Evolutionary conservation across 2,329 filamentous ascomycete genomes (phyloP).

Genomic region (Achaetomium macrosporum): DNA sequence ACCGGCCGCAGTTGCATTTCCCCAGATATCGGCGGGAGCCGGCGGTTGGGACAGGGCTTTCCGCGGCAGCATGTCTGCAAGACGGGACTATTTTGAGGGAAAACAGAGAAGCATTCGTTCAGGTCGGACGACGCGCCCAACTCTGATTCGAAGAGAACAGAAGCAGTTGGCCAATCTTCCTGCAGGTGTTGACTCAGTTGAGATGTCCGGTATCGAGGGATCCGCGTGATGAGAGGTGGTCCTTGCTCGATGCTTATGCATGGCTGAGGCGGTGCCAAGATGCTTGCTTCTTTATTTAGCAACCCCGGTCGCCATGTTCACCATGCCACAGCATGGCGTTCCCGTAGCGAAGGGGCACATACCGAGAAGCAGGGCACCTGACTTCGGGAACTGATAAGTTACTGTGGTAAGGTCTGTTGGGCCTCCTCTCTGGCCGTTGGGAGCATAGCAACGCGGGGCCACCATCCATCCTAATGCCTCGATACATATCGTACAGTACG

Average conservation of each 20-base stretch:
- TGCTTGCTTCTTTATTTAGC: conserved; percentile 12
- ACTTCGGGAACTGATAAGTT: not conserved
- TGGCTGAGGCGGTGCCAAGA: conserved; percentile 10
- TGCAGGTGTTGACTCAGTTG: too few species aligned
- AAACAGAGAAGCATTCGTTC: not conserved
- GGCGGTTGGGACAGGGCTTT: conserved; percentile 22
- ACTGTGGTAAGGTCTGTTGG: not conserved
- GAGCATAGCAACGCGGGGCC: conserved; percentile 14
- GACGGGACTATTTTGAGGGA: conserved; percentile 19
- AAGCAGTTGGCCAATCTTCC: not conserved
- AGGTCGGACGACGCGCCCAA: not conserved
- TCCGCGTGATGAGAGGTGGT: not conserved
- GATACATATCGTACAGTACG: not conserved
- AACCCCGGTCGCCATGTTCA: not conserved
- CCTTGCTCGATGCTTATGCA: not conserved
- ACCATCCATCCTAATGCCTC: not conserved
- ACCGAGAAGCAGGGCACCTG: not conserved
- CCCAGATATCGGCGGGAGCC: not conserved
- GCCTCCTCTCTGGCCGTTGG: conserved; percentile 3
- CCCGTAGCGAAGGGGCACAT: not conserved
- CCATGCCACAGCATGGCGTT: conserved; percentile 1
- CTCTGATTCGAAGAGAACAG: not conserved
- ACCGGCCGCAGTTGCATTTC: conserved; percentile 15
- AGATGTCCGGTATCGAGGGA: too few species aligned
- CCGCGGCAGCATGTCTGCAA: conserved; percentile 21